phyloP scores from a whole-genome alignment of 2,329 filamentous ascomycete genomes.

The Trichophyton mentagrophytes region DNA sequence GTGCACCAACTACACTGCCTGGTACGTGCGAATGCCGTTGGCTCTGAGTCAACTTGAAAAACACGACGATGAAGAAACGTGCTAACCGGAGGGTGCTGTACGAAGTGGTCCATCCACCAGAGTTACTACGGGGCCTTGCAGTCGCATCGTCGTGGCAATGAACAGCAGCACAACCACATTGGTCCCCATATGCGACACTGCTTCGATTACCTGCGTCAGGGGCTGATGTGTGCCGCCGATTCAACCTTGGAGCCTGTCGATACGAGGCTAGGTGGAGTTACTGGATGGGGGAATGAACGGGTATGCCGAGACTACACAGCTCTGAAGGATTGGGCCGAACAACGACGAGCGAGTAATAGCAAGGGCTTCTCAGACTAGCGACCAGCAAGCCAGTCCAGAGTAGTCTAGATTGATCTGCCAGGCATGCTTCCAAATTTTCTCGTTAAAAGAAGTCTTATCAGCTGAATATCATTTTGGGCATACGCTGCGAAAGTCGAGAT shows the following conservation, averaged over 20 bases:
- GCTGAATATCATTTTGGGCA: background rate
- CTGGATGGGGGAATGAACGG: background rate
- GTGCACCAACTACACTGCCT: background rate
- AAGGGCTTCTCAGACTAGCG: background rate
- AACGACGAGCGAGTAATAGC: background rate
- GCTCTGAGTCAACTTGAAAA: too few species aligned
- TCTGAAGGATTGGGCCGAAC: background rate
- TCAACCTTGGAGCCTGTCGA: background rate
- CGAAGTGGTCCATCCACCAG: background rate
- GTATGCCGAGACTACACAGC: background rate
- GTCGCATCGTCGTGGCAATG: background rate
- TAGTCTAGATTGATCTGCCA: background rate
- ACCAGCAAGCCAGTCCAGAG: too few species aligned
- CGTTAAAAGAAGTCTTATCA: background rate
- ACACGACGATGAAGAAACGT: too few species aligned
- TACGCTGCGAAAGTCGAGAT: too few species aligned
- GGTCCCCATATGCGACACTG: conserved; percentile 1
- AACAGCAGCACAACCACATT: background rate
- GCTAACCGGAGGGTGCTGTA: background rate
- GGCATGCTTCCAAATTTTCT: background rate
- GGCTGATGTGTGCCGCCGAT: conserved; percentile 3
- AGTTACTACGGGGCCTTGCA: background rate
- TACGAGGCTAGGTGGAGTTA: background rate
- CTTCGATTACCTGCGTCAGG: conserved; percentile 3
- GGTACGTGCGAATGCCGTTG: background rate